Conservation (phyloP, 1,284 basidiomycete species). For the Fomitiporia mediterranea region DNA sequence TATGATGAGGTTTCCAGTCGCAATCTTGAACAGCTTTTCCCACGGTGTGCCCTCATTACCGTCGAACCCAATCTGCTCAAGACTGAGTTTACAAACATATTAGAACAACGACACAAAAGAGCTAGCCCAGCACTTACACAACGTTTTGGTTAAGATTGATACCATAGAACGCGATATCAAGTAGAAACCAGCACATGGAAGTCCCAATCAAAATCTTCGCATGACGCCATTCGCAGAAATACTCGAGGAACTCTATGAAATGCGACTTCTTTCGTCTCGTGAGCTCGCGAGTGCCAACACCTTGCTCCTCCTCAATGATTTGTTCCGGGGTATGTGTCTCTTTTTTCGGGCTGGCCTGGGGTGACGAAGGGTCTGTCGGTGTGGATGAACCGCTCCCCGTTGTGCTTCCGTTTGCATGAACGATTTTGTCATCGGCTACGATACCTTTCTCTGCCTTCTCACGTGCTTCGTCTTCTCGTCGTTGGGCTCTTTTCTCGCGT, state of each 20-base stretch:
- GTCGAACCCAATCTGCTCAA: slow-evolving; percentile 62
- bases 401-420: background rate
- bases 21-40: slow-evolving; percentile 59
- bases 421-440: slow-evolving; percentile 11
- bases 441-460: slow-evolving; percentile 21
- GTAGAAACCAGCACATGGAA: slow-evolving; percentile 50
- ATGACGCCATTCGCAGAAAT: slow-evolving; percentile 57
- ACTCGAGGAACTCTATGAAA: slow-evolving; percentile 42
- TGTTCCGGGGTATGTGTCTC: background rate
- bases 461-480: slow-evolving; percentile 33
- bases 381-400: background rate
- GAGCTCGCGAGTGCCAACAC: slow-evolving; percentile 20
- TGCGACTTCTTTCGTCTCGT: slow-evolving; percentile 34
- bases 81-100: too few species aligned
- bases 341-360: slow-evolving; percentile 1
- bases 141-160: slow-evolving; percentile 78
- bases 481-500: slow-evolving; percentile 30
- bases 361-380: background rate
- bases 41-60: slow-evolving; percentile 53
- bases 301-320: slow-evolving; percentile 23
- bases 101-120: too few species aligned
- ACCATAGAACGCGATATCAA: slow-evolving; percentile 67
- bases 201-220: slow-evolving; percentile 50
- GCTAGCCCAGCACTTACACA: too few species aligned
- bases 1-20: slow-evolving; percentile 65